Evolutionary conservation across 345 rosid genomes (phyloP).

Genomic region (Citrus medica): DNA sequence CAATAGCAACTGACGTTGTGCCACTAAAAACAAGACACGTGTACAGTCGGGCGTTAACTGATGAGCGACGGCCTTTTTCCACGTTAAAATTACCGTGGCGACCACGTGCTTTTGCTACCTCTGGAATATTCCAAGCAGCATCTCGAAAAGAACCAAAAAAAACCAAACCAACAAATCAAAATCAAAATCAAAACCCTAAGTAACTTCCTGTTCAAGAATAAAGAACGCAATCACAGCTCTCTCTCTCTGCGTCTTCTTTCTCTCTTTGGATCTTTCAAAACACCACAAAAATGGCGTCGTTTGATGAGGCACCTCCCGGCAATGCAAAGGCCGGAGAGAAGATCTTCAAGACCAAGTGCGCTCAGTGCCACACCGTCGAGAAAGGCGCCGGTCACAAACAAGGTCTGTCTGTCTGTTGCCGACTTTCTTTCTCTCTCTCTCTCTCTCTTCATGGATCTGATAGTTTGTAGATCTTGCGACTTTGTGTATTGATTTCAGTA

Average conservation of each 20-base stretch:
- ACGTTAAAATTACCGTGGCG: background rate
- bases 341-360: conserved; percentile 85
- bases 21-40: background rate
- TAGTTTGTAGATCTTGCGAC: background rate
- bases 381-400: conserved; percentile 98
- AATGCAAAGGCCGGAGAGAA: conserved; percentile 70
- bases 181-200: background rate
- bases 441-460: background rate
- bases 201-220: background rate
- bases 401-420: conserved; percentile 55
- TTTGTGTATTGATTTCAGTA: background rate
- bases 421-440: background rate
- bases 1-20: too few species aligned
- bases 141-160: background rate
- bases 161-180: background rate
- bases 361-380: conserved; percentile 88
- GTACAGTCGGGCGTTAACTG: background rate
- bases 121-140: conserved; percentile 4
- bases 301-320: conserved; percentile 84
- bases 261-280: background rate
- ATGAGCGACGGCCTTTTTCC: too few species aligned
- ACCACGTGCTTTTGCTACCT: conserved; percentile 1
- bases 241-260: background rate
- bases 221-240: too few species aligned
- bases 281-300: conserved; percentile 57